Evolutionary conservation across 805 yeast genomes (phyloP), one percentile per base, ranked within the genome.

Genomic region (Teunomyces aglyptinius): DNA sequence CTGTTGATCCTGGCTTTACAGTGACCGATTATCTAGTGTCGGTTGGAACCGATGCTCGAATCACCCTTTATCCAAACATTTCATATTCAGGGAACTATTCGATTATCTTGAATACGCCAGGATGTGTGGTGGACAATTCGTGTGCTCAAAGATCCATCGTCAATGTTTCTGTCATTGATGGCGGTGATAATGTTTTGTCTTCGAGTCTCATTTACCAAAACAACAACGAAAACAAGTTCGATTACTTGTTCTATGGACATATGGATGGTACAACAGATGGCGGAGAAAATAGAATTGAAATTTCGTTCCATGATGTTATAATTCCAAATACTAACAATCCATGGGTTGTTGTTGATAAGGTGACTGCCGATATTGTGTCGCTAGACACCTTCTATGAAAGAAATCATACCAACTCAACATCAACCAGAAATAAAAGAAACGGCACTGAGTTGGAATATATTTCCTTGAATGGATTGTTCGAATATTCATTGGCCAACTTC

Each of bases 91-190:
- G 97, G 7, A 73, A 81, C 49, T 94, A 89, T 63, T 71, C 88
- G 0, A 73, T 94, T 19, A 70, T 80, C 44, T 56, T 91, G 42
- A 85, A 80, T 56, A 94, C 99, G 0, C 97, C 97, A 0, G 98
- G 98, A 0, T 94, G 99, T 68, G 44, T 63, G 1, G 61, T 55
- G 3, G 96, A 87, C 60, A 65, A 69, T 42, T 76, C 94, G 0
- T 94, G 99, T 66, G 54, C 61, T 18, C 48, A 68, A 16, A 77
- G 99, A 60, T 92, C 96, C 8, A 76, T 80, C 20, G 92, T 88
- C 3, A 88, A 88, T 55, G 96, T 85, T 0, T 77, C 95, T 0
- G 70, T 91, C 1, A 70, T 64, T 51, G 77, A 78, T 32, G 75
- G 73, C 7, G 70, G 76, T 27, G 79, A 77, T 18, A 66, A 66